A percentile compares a stretch with the other conserved stretches of the same genome.
Evolutionary conservation across 345 rosid species (phyloP).

Genomic region (Cardamine occulta): DNA sequence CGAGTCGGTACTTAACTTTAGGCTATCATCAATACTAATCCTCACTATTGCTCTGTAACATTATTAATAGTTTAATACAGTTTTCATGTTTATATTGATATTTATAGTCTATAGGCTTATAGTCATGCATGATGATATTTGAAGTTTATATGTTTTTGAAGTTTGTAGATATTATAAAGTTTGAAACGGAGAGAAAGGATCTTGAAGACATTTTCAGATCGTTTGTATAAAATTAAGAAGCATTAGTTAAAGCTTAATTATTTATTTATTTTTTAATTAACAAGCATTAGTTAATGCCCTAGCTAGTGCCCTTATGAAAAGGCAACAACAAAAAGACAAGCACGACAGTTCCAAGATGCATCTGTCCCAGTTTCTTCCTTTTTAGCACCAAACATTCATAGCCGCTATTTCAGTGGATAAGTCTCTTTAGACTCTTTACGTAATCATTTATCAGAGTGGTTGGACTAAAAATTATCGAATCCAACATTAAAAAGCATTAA

Average conservation of each 20-base stretch:
- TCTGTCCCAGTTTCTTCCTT: constrained; percentile 31
- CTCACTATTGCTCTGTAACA: not conserved
- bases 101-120: too few species aligned
- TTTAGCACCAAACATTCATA: constrained; percentile 40
- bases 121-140: not conserved
- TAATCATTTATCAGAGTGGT: not conserved
- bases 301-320: constrained; percentile 23
- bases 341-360: constrained; percentile 31
- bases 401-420: constrained; percentile 44
- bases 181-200: not conserved
- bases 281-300: constrained; percentile 26
- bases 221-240: not conserved
- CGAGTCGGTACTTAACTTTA: not conserved
- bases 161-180: too few species aligned
- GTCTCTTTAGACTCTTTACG: constrained; percentile 34
- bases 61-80: not conserved
- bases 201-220: not conserved
- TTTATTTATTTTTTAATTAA: not conserved
- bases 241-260: not conserved
- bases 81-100: not conserved
- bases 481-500: not conserved
- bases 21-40: not conserved
- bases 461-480: not conserved
- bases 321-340: constrained; percentile 44
- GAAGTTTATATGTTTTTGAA: not conserved